Evolutionary conservation across 768 basidiomycete genomes (phyloP), one percentile per base, ranked within the genome.

Genomic region (Psilocybe tampanensis): DNA sequence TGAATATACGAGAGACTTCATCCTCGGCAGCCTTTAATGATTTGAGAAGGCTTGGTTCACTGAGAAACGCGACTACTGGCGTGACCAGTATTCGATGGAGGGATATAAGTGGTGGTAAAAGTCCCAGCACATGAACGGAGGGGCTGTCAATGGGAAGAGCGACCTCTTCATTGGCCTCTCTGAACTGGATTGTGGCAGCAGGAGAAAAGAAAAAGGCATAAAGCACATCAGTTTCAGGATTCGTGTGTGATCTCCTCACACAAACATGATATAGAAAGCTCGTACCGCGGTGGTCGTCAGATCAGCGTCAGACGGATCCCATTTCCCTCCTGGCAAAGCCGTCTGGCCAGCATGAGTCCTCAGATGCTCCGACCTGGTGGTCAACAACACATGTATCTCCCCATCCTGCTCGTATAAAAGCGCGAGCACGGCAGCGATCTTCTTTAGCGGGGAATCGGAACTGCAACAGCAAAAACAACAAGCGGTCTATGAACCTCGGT

Each of bases 141-240:
- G 85, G 81, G 36, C 79, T 81, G 51, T 76, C 54, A 2, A 84
- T 66, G 0, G 90, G 86, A 2, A 95, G 76, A 1, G 72, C 84
- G 18, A 95, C 89, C 75, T 96, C 94, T 74, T 96, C 94, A 54
- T 84, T 69, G 0, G 94, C 94, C 72, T 96, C 94, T 55, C 94
- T 79, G 47, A 81, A 81, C 94, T 53, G 51, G 26, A 50, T 49
- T 51, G 18, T 34, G 33, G 8, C 26, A 60, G 44, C 22, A 23
- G 1, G 21, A 19, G 9, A 32, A 22, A 32, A 11, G 26, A 44
- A 23, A 23, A 71, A n/a, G n/a, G n/a, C n/a, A n/a, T n/a, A n/a
- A n/a, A n/a, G n/a, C n/a, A n/a, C n/a, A n/a, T n/a, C n/a, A n/a
- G n/a, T n/a, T n/a, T n/a, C n/a, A n/a, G n/a, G n/a, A n/a, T n/a